Evolutionary conservation across 1,284 basidiomycete species (phyloP).

Genomic region (Austroboletus novae-zelandiae): DNA sequence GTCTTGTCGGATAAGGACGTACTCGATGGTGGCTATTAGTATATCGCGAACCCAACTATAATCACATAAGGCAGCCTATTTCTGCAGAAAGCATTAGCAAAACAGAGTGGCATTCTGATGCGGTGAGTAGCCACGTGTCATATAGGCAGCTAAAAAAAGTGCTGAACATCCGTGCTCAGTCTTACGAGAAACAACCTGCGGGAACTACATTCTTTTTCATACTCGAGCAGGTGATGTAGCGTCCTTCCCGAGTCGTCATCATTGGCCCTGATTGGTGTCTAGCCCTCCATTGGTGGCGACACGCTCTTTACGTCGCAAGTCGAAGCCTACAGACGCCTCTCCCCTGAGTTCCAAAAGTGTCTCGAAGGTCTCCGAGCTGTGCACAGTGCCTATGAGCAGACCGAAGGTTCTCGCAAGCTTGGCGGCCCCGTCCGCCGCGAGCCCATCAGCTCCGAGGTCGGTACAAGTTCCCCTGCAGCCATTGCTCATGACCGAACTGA

Average conservation of each 20-base stretch:
- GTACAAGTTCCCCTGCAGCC: not conserved
- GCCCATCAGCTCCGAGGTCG: slow-evolving; percentile 54
- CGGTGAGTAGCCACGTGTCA: too few relatives aligned
- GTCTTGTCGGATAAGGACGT: too few relatives aligned
- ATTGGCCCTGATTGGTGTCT: not conserved
- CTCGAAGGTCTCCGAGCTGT: slow-evolving; percentile 63
- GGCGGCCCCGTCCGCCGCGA: slow-evolving; percentile 61
- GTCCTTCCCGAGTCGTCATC: not conserved
- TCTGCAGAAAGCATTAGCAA: too few relatives aligned
- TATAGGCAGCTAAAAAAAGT: too few relatives aligned
- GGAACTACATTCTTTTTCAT: slow-evolving; percentile 61
- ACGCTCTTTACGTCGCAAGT: slow-evolving; percentile 60
- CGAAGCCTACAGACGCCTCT: slow-evolving; percentile 68
- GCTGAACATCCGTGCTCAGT: slow-evolving; percentile 19
- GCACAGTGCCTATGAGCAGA: slow-evolving; percentile 63
- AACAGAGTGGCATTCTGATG: too few relatives aligned
- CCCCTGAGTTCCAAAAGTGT: slow-evolving; percentile 61
- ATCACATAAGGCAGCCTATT: too few relatives aligned
- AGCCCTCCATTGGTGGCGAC: slow-evolving; percentile 43
- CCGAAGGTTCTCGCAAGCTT: slow-evolving; percentile 48
- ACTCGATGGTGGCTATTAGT: too few relatives aligned
- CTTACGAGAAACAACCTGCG: slow-evolving; percentile 62
- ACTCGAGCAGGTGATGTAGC: slow-evolving; percentile 37
- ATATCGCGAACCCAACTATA: too few relatives aligned
- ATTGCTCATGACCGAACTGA: too few relatives aligned